Evolutionary conservation across 208 protist species (phyloP), one percentile per base, ranked within the genome.

Genomic region (Acanthamoeba triangularis): DNA sequence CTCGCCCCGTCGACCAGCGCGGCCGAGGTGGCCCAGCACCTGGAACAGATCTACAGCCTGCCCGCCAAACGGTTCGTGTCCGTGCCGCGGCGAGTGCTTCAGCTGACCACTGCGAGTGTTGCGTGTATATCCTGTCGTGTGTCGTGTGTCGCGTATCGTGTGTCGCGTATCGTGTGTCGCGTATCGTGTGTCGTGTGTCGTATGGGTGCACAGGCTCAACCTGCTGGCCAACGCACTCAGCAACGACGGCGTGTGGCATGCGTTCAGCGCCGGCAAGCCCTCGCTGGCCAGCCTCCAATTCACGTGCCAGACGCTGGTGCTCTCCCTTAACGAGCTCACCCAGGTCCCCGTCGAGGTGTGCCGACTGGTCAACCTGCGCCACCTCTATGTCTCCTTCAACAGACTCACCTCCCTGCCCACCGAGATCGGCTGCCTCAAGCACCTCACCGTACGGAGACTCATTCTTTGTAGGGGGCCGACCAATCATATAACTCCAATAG

Each of bases 361-460:
- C 41, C 37, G 74, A 6, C 74, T 82, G 33, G 74, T 82, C 25
- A 11, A 82, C 33, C 74, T 82, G 16, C 74, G 74, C 33, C 74
- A 82, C 18, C 25, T 82, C 37, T 82, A 82, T 37, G 54, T 82
- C 23, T 82, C 74, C 37, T 82, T 82, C 41, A 82, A 82, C 74
- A 52, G 30, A 37, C 37, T 82, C 41, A n/a, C 74, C 74, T 52
- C 74, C 52, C 37, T 82, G 33, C 74, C 74, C 10, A 82, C 25
- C 3, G 74, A 82, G 74, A 82, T 82, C 33, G 74, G 41, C 30
- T 82, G 49, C 25, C 74, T 82, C 41, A 82, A 82, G 41, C 74
- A 82, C 18, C 74, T 82, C 35, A 82, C 74, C 8, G 74, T 82
- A 52, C 74, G 33, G n/a, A n/a, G n/a, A n/a, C n/a, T n/a, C n/a